Evolutionary conservation across 352 stramenopile genomes (phyloP), one percentile per base, ranked within the genome.

Genomic region (Pythium vanterpoolii): DNA sequence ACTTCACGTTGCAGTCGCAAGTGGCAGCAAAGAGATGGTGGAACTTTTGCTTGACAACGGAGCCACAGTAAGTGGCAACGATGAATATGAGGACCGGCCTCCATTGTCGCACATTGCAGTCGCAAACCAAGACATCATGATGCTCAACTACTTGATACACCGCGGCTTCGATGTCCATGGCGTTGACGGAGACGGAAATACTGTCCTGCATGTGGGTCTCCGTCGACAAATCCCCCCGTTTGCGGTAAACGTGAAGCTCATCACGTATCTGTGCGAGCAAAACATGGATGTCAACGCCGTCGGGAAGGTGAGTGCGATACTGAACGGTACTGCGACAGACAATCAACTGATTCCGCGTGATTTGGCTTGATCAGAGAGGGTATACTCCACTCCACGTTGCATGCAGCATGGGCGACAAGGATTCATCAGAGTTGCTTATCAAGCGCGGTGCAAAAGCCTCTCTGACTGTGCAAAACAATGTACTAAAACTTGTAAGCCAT

Each of bases 371-470:
- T 23, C 16, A 60, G 53, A 23, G 53, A 38, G 53, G 53, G 18
- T 36, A 60, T 36, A 52, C 53, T 26, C 28, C 53, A 1, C 42
- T 60, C 14, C 53, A 60, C 19, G 14, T 36, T n/a, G 40, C 42
- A 1, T 60, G 53, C 30, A 21, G 33, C 5, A 23, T 52, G 30
- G 42, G 53, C 21, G 53, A 60, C 42, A 21, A 28, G 3, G 53
- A 43, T 13, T 60, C 53, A 3, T 43, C 31, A 6, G 39, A 34
- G 21, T 16, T 60, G 4, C 42, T 60, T 14, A 10, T 60, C 23
- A n/a, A 60, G 14, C n/a, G 21, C 1, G 42, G 21, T 27, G 40
- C 53, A 4, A 28, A 5, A 5, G 4, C 7, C 6, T 60, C 53
- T 1, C 28, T 60, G 11, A 36, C 28, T 16, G 23, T 30, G 3